Evolutionary conservation across 805 yeast species (phyloP).

Genomic region (Pichia kluyveri): DNA sequence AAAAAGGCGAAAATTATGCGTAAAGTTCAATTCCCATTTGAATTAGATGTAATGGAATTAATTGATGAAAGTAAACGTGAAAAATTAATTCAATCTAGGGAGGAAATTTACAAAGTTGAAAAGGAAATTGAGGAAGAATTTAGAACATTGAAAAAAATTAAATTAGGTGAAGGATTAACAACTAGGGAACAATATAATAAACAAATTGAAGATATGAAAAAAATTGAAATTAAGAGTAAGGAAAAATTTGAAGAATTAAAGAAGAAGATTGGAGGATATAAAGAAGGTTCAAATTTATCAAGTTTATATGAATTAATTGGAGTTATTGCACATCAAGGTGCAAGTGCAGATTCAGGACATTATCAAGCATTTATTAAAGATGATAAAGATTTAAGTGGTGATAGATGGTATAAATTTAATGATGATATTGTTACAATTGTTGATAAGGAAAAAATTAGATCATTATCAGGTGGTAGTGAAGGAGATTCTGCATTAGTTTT

Average conservation of each 20-base stretch:
- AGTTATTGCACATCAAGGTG: slow-evolving; percentile 87
- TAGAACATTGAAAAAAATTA: slow-evolving; percentile 62
- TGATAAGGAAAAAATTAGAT: slow-evolving; percentile 73
- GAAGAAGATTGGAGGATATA: slow-evolving; percentile 31
- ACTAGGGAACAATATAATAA: slow-evolving; percentile 50
- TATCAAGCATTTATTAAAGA: slow-evolving; percentile 86
- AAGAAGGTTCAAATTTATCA: slow-evolving; percentile 72
- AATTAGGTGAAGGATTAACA: slow-evolving; percentile 30
- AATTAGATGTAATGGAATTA: slow-evolving; percentile 78
- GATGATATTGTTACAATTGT: slow-evolving; percentile 81
- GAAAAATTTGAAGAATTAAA: slow-evolving; percentile 32
- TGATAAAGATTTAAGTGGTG: slow-evolving; percentile 50
- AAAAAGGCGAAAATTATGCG: slow-evolving; percentile 90
- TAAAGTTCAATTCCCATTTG: slow-evolving; percentile 91
- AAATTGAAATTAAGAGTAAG: slow-evolving; percentile 41
- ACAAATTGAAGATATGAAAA: slow-evolving; percentile 39
- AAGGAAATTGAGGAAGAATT: slow-evolving; percentile 64
- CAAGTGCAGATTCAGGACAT: slow-evolving; percentile 95
- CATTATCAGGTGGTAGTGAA: slow-evolving; percentile 95
- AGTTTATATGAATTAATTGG: slow-evolving; percentile 79
- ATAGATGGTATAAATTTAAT: slow-evolving; percentile 89
- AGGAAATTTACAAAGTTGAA: slow-evolving; percentile 65
- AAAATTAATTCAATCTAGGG: slow-evolving; percentile 64
- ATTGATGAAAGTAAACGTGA: slow-evolving; percentile 68
- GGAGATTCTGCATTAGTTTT: slow-evolving; percentile 90